phyloP scores from a whole-genome alignment of 2,329 filamentous ascomycete species.

The Neofusicoccum parvum region DNA sequence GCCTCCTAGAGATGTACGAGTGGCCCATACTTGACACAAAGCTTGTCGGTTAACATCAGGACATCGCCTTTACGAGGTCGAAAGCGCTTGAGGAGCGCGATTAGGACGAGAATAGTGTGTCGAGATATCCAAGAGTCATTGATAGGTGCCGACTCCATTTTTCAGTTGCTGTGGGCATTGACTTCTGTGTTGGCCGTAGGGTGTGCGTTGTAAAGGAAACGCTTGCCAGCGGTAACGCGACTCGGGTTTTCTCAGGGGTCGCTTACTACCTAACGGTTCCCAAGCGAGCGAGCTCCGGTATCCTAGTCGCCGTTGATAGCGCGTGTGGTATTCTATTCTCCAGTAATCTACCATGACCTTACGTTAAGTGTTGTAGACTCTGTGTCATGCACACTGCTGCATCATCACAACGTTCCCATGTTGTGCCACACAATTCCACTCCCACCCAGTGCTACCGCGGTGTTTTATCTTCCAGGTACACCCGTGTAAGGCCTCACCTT shows the following conservation, averaged over 20 bases:
- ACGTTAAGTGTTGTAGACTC: too few relatives aligned
- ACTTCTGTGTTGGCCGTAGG: neutral
- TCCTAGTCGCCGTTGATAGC: too few relatives aligned
- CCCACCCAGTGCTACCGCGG: too few relatives aligned
- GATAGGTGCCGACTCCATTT: neutral
- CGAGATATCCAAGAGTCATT: neutral
- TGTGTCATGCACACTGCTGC: too few relatives aligned
- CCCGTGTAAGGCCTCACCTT: too few relatives aligned
- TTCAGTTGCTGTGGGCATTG: neutral
- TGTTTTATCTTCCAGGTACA: too few relatives aligned
- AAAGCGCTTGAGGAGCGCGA: neutral
- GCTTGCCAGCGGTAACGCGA: neutral
- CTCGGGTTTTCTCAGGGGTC: neutral
- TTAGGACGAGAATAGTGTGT: neutral
- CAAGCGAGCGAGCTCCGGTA: too few relatives aligned
- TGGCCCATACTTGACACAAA: constrained; percentile 38
- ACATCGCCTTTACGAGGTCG: constrained; percentile 1
- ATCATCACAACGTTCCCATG: too few relatives aligned
- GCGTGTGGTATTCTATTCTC: too few relatives aligned
- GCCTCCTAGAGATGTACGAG: constrained; percentile 42
- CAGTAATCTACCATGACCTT: too few relatives aligned
- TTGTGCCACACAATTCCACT: too few relatives aligned
- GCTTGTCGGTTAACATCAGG: constrained; percentile 1
- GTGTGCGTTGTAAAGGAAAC: neutral
- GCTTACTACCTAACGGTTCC: neutral